Percentiles rank a stretch among this genome's conserved stretches.
Conservation (phyloP, 164 flowering plant species). For the Euptelea pleiosperma region DNA sequence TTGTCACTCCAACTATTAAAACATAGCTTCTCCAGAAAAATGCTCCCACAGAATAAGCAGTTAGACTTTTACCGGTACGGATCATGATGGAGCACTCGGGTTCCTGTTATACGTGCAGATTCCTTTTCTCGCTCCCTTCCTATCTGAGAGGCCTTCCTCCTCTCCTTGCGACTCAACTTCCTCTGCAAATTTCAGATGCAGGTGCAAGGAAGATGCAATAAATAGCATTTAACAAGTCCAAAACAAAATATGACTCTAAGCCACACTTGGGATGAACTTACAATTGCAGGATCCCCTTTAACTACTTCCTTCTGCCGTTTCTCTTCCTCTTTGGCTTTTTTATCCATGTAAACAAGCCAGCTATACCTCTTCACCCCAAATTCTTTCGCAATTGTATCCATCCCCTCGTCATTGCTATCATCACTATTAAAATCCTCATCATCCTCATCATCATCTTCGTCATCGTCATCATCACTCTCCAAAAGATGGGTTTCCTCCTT, state of each 20-base stretch:
- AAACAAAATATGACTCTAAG: background rate
- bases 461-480: conserved; percentile 64
- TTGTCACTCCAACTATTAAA: background rate
- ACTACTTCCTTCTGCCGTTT: conserved; percentile 80
- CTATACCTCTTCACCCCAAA: conserved; percentile 89
- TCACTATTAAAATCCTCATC: conserved; percentile 82
- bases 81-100: conserved; percentile 63
- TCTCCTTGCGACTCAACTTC: conserved; percentile 90
- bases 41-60: background rate
- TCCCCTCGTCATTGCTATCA: conserved; percentile 85
- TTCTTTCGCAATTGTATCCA: conserved; percentile 82
- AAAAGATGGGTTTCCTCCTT: conserved; percentile 53
- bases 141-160: conserved; percentile 82
- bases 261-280: conserved; percentile 49
- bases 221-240: background rate
- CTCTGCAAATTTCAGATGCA: conserved; percentile 53
- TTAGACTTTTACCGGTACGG: conserved; percentile 75
- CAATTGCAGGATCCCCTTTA: conserved; percentile 92
- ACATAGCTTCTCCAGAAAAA: background rate
- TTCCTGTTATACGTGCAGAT: conserved; percentile 56
- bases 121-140: conserved; percentile 89
- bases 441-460: conserved; percentile 73
- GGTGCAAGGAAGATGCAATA: too few species aligned
- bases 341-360: conserved; percentile 96
- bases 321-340: conserved; percentile 84